Conservation (phyloP, 1,139 yeast genomes). For the Ogataea hybrid region DNA sequence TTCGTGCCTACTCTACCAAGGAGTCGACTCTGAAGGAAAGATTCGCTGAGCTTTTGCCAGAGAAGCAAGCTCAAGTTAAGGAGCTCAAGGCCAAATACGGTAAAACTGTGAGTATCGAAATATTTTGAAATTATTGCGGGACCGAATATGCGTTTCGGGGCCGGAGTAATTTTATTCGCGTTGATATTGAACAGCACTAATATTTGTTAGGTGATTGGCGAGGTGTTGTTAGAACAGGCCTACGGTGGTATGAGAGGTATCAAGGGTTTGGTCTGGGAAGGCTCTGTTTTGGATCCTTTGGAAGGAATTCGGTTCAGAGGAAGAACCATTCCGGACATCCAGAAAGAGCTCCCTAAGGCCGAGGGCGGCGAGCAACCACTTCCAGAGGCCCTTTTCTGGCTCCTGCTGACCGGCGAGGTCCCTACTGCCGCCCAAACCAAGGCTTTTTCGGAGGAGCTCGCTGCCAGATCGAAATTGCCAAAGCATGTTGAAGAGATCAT, state of each 20-base stretch:
- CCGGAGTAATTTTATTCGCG: slow-evolving; percentile 6
- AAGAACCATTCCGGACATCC: slow-evolving; percentile 94
- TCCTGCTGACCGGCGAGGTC: slow-evolving; percentile 84
- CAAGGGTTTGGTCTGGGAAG: slow-evolving; percentile 98
- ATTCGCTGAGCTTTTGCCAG: slow-evolving; percentile 90
- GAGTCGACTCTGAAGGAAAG: slow-evolving; percentile 85
- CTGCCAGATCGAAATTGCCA: slow-evolving; percentile 82
- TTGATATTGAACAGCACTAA: slow-evolving; percentile 6
- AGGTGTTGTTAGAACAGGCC: slow-evolving; percentile 92
- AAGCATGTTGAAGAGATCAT: slow-evolving; percentile 80
- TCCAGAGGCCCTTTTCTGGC: slow-evolving; percentile 94
- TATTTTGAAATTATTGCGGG: neutral
- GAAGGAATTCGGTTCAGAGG: slow-evolving; percentile 99
- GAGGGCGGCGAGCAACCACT: slow-evolving; percentile 82
- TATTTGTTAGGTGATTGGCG: slow-evolving; percentile 65
- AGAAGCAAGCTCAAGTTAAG: slow-evolving; percentile 88
- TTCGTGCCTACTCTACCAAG: slow-evolving; percentile 49
- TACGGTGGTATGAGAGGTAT: slow-evolving; percentile 99
- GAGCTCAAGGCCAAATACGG: slow-evolving; percentile 88
- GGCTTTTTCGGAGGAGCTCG: slow-evolving; percentile 77
- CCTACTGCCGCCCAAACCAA: slow-evolving; percentile 77
- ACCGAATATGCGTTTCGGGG: slow-evolving; percentile 2
- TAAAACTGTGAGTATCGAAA: slow-evolving; percentile 53
- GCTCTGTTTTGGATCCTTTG: slow-evolving; percentile 95
- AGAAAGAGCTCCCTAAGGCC: slow-evolving; percentile 88